These are phyloP conservation scores for Plasmodium gaboni DNA, from an alignment of 169 alveolate species.

Conservation along the genomic window DNA sequence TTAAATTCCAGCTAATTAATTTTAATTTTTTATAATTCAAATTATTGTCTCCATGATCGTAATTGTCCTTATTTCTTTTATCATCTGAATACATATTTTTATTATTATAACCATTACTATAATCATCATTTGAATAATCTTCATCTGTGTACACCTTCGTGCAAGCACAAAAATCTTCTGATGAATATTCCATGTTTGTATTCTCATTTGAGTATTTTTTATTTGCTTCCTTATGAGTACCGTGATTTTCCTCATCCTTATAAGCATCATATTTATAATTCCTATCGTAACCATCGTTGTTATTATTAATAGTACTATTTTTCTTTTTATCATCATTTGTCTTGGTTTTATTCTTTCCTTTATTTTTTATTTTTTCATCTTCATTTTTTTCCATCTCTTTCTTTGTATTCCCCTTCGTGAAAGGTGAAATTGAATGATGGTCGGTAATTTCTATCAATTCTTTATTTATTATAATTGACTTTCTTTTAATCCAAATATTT, in stretches of 20 bases:
- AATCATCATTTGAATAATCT: conserved; percentile 11
- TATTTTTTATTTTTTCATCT: conserved; percentile 4
- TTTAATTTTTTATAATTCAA: conserved; percentile 66
- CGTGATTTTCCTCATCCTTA: no score
- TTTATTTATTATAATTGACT: conserved; percentile 72
- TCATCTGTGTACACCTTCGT: not conserved
- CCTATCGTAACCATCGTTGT: not conserved
- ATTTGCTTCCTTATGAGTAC: not conserved
- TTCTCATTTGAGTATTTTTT: conserved; percentile 1
- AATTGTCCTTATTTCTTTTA: conserved; percentile 2
- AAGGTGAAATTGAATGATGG: not conserved
- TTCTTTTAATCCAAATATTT: conserved; percentile 75
- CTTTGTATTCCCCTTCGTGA: not conserved
- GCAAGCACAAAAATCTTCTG: conserved; percentile 48
- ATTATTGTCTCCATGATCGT: conserved; percentile 29
- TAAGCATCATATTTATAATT: no score
- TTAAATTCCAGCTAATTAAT: conserved; percentile 76
- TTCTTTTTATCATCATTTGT: not conserved
- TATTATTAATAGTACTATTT: not conserved
- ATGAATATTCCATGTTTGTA: conserved; percentile 1
- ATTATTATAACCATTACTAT: not conserved
- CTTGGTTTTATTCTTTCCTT: conserved; percentile 11
- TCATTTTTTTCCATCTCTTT: not conserved
- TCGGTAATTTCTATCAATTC: conserved; percentile 43
- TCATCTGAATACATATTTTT: conserved; percentile 16